Percentiles rank a stretch among this genome's conserved stretches.
Evolutionary conservation across 2,329 filamentous ascomycete genomes (phyloP).

Genomic region (Plenodomus tracheiphilus): DNA sequence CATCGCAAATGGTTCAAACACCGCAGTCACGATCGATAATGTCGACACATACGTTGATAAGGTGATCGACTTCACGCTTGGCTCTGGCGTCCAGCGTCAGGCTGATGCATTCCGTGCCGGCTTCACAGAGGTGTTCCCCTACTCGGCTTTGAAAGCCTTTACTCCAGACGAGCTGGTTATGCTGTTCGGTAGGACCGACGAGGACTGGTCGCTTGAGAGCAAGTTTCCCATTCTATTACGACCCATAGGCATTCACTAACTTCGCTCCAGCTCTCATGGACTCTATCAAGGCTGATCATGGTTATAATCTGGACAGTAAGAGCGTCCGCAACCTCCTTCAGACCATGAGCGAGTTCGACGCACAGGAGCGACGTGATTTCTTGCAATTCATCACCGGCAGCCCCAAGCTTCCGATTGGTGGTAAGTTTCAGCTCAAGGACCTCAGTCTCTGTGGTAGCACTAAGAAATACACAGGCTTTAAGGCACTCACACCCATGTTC

Average conservation of each 20-base stretch:
- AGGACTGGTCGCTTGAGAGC: slow-evolving; percentile 98
- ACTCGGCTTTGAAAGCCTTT: slow-evolving; percentile 87
- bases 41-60: slow-evolving; percentile 86
- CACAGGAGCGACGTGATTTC: slow-evolving; percentile 82
- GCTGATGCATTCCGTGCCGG: slow-evolving; percentile 88
- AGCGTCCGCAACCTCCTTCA: slow-evolving; percentile 92
- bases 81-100: slow-evolving; percentile 83
- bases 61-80: slow-evolving; percentile 89
- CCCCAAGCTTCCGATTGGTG: slow-evolving; percentile 96
- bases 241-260: slow-evolving; percentile 30
- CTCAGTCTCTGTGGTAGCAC: neutral
- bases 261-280: slow-evolving; percentile 77
- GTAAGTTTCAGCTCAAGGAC: slow-evolving; percentile 55
- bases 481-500: slow-evolving; percentile 95
- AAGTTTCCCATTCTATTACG: slow-evolving; percentile 49
- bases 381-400: slow-evolving; percentile 97
- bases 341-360: slow-evolving; percentile 84
- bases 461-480: slow-evolving; percentile 70
- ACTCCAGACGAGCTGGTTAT: slow-evolving; percentile 94
- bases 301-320: slow-evolving; percentile 97
- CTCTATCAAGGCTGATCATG: slow-evolving; percentile 97
- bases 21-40: slow-evolving; percentile 82
- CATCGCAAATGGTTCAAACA: slow-evolving; percentile 71
- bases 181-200: slow-evolving; percentile 88
- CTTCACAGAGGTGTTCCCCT: slow-evolving; percentile 96